Percentiles rank a stretch among this genome's conserved stretches.
Evolutionary conservation across 2,329 filamentous ascomycete species (phyloP).

Genomic region (Diaporthe vexans): DNA sequence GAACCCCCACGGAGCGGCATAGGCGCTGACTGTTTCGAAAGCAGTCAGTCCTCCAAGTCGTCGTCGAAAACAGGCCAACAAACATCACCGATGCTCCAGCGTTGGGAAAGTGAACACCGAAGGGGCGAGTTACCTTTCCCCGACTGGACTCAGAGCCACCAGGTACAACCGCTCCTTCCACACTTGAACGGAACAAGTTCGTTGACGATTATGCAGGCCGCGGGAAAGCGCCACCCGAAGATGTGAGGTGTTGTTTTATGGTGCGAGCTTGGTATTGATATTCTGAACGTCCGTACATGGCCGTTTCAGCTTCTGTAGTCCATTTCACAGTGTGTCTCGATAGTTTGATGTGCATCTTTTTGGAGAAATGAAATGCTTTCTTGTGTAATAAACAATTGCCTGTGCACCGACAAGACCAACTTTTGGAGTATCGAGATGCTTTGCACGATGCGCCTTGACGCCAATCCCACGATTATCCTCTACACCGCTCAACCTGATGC

Average conservation of each 20-base stretch:
- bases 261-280: background rate
- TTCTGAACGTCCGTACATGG: conserved; percentile 18
- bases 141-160: conserved; percentile 23
- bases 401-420: conserved; percentile 13
- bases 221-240: conserved; percentile 1
- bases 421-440: conserved; percentile 33
- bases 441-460: conserved; percentile 41
- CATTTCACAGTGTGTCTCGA: conserved; percentile 34
- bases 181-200: background rate
- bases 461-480: conserved; percentile 14
- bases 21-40: conserved; percentile 7
- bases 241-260: conserved; percentile 1
- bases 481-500: conserved; percentile 4
- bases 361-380: conserved; percentile 14
- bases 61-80: background rate
- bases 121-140: conserved; percentile 30
- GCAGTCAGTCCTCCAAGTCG: conserved; percentile 1
- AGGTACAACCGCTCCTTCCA: conserved; percentile 5
- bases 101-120: conserved; percentile 34
- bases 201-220: conserved; percentile 27
- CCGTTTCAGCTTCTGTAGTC: conserved; percentile 11
- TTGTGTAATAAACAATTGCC: background rate
- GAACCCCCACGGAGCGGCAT: background rate
- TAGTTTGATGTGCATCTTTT: conserved; percentile 1
- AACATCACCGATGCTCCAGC: conserved; percentile 40